Percentiles rank a stretch among this genome's conserved stretches.
These are phyloP conservation scores for Edaphochlamys debaryana DNA, from an alignment of 139 green algal genomes.

Conservation along the genomic window DNA sequence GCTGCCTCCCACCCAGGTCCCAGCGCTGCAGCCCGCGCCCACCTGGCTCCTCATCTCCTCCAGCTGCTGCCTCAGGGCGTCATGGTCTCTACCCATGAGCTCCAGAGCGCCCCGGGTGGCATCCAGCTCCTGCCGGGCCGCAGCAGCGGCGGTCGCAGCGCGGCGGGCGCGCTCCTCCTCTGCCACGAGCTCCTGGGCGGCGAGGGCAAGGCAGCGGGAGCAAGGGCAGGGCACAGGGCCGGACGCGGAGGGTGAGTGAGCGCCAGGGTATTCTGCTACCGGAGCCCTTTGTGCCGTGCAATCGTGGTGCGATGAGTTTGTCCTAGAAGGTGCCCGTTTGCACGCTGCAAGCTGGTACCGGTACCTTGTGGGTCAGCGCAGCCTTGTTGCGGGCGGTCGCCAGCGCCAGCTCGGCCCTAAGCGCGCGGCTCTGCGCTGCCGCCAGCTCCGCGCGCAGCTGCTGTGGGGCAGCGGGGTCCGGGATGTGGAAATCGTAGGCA, in stretches of 20 bases:
- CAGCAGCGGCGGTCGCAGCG: neutral
- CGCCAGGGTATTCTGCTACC: too few species aligned
- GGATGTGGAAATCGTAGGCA: too few species aligned
- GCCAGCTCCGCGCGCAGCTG: slow-evolving; percentile 20
- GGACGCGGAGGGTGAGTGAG: too few species aligned
- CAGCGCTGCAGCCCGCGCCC: neutral
- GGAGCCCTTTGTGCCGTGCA: too few species aligned
- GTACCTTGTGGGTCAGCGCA: slow-evolving; percentile 7
- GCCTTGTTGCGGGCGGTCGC: slow-evolving; percentile 15
- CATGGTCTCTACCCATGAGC: slow-evolving; percentile 15
- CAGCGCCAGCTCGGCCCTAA: slow-evolving; percentile 14
- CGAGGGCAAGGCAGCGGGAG: too few species aligned
- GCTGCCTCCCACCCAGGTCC: too few species aligned
- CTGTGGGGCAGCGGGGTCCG: too few species aligned
- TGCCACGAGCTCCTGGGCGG: slow-evolving; percentile 1
- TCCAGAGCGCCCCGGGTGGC: slow-evolving; percentile 7
- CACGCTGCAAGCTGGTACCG: too few species aligned
- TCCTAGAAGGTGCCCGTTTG: too few species aligned
- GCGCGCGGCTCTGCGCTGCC: neutral
- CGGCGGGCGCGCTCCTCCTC: slow-evolving; percentile 19
- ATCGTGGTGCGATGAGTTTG: too few species aligned
- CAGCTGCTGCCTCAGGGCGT: slow-evolving; percentile 11
- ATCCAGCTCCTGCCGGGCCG: neutral
- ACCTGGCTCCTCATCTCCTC: slow-evolving; percentile 17
- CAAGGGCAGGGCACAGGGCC: too few species aligned